A percentile compares a stretch with the other conserved stretches of the same genome.
phyloP scores from a whole-genome alignment of 2,329 filamentous ascomycete genomes.

The Sporothrix variecibatus region DNA sequence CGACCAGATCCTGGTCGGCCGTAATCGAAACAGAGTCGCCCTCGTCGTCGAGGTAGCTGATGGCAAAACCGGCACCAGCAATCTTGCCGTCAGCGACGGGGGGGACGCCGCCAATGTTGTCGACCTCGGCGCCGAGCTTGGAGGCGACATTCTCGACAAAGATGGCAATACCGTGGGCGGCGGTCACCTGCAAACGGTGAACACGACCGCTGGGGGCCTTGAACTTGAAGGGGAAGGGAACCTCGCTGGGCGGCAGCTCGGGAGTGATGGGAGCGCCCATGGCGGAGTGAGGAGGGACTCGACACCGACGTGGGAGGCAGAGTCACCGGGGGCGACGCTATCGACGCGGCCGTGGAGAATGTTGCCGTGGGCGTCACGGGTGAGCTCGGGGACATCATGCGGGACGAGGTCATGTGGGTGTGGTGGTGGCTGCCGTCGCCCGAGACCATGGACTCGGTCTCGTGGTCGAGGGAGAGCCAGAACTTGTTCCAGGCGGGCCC shows the following conservation, averaged over 20 bases:
- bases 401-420: constrained; percentile 65
- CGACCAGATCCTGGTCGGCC: constrained; percentile 87
- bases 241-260: constrained; percentile 65
- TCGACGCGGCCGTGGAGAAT: constrained; percentile 55
- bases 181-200: constrained; percentile 83
- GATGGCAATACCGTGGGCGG: constrained; percentile 76
- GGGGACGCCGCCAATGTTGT: constrained; percentile 79
- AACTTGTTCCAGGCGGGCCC: constrained; percentile 99
- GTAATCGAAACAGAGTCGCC: constrained; percentile 97
- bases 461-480: constrained; percentile 93
- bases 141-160: constrained; percentile 75
- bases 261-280: constrained; percentile 46
- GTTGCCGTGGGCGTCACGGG: constrained; percentile 62
- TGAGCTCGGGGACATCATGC: constrained; percentile 72
- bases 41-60: constrained; percentile 96
- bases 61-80: constrained; percentile 78
- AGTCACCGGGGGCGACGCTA: constrained; percentile 89
- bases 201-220: constrained; percentile 95
- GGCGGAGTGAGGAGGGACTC: constrained; percentile 73
- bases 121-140: constrained; percentile 82
- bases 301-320: constrained; percentile 85
- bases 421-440: constrained; percentile 80
- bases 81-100: constrained; percentile 78
- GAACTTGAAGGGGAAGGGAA: constrained; percentile 97
- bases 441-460: constrained; percentile 95